phyloP scores from a whole-genome alignment of 441 rosid species.

The Sinapis alba region DNA sequence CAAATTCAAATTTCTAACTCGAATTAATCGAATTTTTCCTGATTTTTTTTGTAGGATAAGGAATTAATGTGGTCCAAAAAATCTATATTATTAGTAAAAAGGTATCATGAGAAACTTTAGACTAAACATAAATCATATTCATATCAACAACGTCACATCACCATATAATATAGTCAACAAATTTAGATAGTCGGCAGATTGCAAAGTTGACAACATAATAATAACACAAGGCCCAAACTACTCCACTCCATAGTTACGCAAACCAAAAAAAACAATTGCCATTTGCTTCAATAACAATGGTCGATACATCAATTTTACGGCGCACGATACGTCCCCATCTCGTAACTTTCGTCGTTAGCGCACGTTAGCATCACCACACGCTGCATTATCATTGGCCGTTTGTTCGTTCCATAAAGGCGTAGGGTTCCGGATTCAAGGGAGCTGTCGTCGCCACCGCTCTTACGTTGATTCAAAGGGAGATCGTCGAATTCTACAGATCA shows the following conservation, averaged over 20 bases:
- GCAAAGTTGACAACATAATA: neutral
- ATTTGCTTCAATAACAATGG: conserved; percentile 28
- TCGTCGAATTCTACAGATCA: conserved; percentile 42
- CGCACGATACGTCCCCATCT: conserved; percentile 50
- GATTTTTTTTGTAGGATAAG: neutral
- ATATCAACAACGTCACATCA: neutral
- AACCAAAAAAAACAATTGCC: neutral
- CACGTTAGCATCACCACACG: conserved; percentile 37
- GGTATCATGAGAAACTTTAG: neutral
- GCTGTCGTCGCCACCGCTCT: conserved; percentile 38
- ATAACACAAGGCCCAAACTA: conserved; percentile 1
- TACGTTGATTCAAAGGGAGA: conserved; percentile 26
- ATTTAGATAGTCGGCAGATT: neutral
- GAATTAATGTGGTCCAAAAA: neutral
- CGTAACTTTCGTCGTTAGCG: conserved; percentile 38
- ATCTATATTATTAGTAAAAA: neutral
- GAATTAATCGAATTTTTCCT: neutral
- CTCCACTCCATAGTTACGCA: neutral
- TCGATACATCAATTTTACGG: conserved; percentile 35
- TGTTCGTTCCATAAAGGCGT: conserved; percentile 28
- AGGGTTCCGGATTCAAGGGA: conserved; percentile 45
- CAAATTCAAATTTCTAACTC: neutral
- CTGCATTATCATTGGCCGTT: conserved; percentile 37
- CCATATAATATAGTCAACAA: neutral
- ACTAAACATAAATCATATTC: neutral